Evolutionary conservation across 441 rosid genomes (phyloP).

Genomic region (Corymbia citriodora): DNA sequence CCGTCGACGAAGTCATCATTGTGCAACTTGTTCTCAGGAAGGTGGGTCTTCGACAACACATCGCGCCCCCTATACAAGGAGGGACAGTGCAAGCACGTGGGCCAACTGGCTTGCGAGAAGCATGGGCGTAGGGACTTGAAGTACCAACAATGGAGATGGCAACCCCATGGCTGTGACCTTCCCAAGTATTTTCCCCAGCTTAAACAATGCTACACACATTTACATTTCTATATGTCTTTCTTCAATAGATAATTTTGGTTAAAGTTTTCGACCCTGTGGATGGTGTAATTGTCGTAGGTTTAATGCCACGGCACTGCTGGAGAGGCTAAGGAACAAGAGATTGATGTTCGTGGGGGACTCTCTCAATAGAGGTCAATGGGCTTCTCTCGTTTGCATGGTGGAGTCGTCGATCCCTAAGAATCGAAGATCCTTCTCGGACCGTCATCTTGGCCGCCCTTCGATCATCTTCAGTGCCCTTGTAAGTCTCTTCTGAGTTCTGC

Average conservation of each 20-base stretch:
- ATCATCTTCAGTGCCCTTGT: not conserved
- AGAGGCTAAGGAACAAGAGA: not conserved
- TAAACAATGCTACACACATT: not conserved
- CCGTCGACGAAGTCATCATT: not conserved
- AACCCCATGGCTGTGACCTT: not conserved
- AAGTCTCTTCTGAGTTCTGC: not conserved
- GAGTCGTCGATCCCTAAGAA: not conserved
- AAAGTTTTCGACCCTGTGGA: not conserved
- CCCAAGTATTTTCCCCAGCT: not conserved
- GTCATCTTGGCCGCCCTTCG: not conserved
- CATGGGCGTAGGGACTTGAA: not conserved
- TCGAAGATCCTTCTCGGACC: not conserved
- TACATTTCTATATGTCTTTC: not conserved
- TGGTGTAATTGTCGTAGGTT: not conserved
- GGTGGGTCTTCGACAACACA: not conserved
- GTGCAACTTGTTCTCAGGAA: not conserved
- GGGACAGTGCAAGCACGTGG: not conserved
- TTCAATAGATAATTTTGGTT: not conserved
- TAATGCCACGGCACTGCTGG: not conserved
- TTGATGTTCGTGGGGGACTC: constrained; percentile 2
- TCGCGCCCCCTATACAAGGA: not conserved
- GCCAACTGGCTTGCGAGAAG: not conserved
- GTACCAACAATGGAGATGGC: constrained; percentile 2
- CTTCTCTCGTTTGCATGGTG: not conserved
- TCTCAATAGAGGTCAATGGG: not conserved